A percentile compares a stretch with the other conserved stretches of the same genome.
Conservation (phyloP, 805 yeast species). For the Saturnispora kantuleensis region DNA sequence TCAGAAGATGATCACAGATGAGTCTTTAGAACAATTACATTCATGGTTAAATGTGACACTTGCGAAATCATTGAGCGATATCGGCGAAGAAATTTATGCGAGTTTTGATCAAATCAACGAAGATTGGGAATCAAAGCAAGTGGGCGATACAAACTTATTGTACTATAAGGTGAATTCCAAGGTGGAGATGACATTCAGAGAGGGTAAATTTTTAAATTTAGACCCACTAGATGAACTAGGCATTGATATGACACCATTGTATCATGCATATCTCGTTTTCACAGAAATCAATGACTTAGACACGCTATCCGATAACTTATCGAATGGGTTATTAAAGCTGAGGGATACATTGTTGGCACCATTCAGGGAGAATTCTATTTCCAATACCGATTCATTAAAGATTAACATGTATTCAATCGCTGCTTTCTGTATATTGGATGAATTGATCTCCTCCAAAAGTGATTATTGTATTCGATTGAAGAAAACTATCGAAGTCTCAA, state of each 20-base stretch:
- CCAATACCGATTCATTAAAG: constrained; percentile 36
- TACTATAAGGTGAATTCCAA: constrained; percentile 74
- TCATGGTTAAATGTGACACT: constrained; percentile 55
- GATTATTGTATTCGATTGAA: constrained; percentile 53
- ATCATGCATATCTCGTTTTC: constrained; percentile 76
- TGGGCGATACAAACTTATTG: constrained; percentile 34
- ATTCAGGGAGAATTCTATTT: constrained; percentile 29
- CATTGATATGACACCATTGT: constrained; percentile 64
- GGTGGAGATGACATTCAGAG: constrained; percentile 68
- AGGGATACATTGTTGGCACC: constrained; percentile 66
- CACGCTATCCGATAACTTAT: constrained; percentile 51
- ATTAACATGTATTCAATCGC: constrained; percentile 51
- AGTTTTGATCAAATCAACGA: constrained; percentile 47
- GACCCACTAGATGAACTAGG: constrained; percentile 39
- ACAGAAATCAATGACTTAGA: constrained; percentile 58
- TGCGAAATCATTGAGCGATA: constrained; percentile 46
- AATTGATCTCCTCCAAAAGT: constrained; percentile 53
- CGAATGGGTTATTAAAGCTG: constrained; percentile 61
- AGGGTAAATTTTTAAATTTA: constrained; percentile 31
- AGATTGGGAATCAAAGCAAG: constrained; percentile 46
- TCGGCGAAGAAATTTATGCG: constrained; percentile 50
- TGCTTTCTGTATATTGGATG: constrained; percentile 74
- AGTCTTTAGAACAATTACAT: constrained; percentile 54
- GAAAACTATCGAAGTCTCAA: constrained; percentile 57
- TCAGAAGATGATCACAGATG: constrained; percentile 62